Percentiles rank a stretch among this genome's conserved stretches.
These are phyloP conservation scores for Penicillium griseofulvum DNA, from an alignment of 2,329 filamentous ascomycete species.

Conservation along the genomic window DNA sequence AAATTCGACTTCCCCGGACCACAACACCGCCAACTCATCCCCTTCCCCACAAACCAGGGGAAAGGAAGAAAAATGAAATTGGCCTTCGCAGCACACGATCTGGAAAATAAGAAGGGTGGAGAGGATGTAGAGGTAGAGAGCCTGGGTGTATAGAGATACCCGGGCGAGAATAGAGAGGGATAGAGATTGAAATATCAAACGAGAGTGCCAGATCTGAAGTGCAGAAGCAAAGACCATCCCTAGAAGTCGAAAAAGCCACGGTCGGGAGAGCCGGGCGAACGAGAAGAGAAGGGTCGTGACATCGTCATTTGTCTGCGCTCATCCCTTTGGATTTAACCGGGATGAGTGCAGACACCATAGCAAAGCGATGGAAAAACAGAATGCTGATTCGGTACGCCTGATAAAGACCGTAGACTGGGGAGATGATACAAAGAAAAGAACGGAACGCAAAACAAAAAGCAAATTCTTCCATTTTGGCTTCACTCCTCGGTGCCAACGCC, in stretches of 20 bases:
- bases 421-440: slow-evolving; percentile 10
- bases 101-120: neutral
- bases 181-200: neutral
- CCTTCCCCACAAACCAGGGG: neutral
- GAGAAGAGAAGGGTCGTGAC: slow-evolving; percentile 32
- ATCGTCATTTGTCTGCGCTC: slow-evolving; percentile 27
- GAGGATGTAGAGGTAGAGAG: neutral
- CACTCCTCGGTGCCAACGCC: slow-evolving; percentile 36
- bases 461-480: slow-evolving; percentile 16
- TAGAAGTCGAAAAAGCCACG: slow-evolving; percentile 23
- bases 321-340: neutral
- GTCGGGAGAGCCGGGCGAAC: slow-evolving; percentile 18
- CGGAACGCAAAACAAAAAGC: slow-evolving; percentile 8
- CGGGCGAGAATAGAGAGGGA: neutral
- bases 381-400: neutral
- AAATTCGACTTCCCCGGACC: slow-evolving; percentile 3
- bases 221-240: slow-evolving; percentile 20
- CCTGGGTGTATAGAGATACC: neutral
- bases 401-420: neutral
- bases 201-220: slow-evolving; percentile 7
- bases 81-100: slow-evolving; percentile 6
- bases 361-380: neutral
- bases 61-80: slow-evolving; percentile 1
- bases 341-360: slow-evolving; percentile 4
- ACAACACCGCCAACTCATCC: slow-evolving; percentile 5